Evolutionary conservation across 169 alveolate genomes (phyloP).

Genomic region (Eimeria mitis): DNA sequence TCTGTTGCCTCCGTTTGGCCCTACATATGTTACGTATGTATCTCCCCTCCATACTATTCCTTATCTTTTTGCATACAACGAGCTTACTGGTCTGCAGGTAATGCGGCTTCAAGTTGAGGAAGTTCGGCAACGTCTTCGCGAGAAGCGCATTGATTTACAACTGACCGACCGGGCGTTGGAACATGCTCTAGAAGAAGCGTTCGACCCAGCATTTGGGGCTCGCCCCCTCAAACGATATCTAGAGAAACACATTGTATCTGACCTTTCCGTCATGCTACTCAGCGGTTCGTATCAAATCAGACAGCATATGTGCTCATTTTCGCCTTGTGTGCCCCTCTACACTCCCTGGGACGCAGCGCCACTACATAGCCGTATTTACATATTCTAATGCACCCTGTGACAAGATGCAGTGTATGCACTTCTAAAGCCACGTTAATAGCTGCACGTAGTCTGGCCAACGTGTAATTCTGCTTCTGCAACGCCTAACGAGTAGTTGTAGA

Average conservation of each 20-base stretch:
- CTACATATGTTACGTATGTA: background rate
- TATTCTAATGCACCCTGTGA: background rate
- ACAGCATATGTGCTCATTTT: background rate
- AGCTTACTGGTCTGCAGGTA: slow-evolving; percentile 41
- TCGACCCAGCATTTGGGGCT: slow-evolving; percentile 84
- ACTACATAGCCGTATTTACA: background rate
- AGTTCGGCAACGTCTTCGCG: slow-evolving; percentile 49
- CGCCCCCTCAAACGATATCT: slow-evolving; percentile 82
- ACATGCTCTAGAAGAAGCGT: slow-evolving; percentile 60
- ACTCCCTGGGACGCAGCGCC: background rate
- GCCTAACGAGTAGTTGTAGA: background rate
- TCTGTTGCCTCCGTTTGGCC: background rate
- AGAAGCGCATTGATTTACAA: slow-evolving; percentile 7
- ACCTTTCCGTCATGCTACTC: slow-evolving; percentile 54
- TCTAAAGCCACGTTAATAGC: background rate
- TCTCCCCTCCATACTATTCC: background rate
- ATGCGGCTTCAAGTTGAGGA: slow-evolving; percentile 73
- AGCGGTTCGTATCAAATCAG: slow-evolving; percentile 48
- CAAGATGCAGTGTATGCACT: background rate
- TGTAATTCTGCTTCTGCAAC: background rate
- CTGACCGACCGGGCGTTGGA: slow-evolving; percentile 44
- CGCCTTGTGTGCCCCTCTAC: background rate
- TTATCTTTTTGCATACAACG: background rate
- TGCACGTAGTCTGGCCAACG: background rate
- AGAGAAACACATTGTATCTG: slow-evolving; percentile 77